Conservation (phyloP, 371 early-diverging fungal genomes). For the Mortierella sp. region DNA sequence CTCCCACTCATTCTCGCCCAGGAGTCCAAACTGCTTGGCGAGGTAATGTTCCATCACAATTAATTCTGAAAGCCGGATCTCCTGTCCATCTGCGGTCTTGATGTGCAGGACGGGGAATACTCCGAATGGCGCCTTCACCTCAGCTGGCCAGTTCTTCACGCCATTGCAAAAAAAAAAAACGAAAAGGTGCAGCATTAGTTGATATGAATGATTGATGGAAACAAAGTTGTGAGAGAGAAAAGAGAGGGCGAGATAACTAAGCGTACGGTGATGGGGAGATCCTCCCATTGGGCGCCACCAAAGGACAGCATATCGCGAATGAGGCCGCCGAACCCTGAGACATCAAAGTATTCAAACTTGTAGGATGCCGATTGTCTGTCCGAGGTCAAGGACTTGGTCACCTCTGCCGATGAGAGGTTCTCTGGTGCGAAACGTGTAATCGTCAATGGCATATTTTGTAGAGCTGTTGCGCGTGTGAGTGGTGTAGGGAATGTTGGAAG, state of each 20-base stretch:
- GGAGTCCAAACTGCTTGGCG: slow-evolving; percentile 38
- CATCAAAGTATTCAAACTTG: slow-evolving; percentile 35
- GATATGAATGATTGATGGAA: not conserved
- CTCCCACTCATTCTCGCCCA: slow-evolving; percentile 53
- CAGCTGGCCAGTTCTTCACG: slow-evolving; percentile 29
- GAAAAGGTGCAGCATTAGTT: too few relatives aligned
- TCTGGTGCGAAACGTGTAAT: slow-evolving; percentile 27
- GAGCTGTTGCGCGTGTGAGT: not conserved
- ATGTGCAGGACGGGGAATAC: slow-evolving; percentile 46
- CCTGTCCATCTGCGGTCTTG: slow-evolving; percentile 20
- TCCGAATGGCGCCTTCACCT: slow-evolving; percentile 26
- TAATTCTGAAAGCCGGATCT: slow-evolving; percentile 25
- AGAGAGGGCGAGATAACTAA: too few relatives aligned
- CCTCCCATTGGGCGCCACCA: slow-evolving; percentile 36
- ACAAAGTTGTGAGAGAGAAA: too few relatives aligned
- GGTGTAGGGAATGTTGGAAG: not conserved
- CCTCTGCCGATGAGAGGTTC: slow-evolving; percentile 22
- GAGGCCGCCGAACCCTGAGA: slow-evolving; percentile 24
- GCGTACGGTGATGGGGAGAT: slow-evolving; percentile 20
- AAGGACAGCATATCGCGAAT: slow-evolving; percentile 46
- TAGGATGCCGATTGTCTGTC: slow-evolving; percentile 22
- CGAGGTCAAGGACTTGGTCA: slow-evolving; percentile 18
- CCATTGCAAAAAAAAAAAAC: not conserved
- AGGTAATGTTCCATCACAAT: slow-evolving; percentile 38
- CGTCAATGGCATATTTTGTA: slow-evolving; percentile 27